Evolutionary conservation across 441 rosid species (phyloP).

Genomic region (Oxalis stricta): DNA sequence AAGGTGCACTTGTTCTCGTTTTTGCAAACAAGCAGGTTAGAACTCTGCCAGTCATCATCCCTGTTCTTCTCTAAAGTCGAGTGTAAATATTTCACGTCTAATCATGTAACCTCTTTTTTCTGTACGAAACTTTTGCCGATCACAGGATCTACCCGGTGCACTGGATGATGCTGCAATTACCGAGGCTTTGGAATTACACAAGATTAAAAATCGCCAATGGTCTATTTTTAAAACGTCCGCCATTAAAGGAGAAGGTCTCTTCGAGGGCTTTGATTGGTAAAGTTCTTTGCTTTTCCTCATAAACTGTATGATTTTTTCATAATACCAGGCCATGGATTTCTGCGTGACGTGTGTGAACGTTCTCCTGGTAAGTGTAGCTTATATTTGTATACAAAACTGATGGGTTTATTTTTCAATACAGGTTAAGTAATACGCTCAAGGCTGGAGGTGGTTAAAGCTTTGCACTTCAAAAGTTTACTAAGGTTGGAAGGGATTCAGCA

Average conservation of each 20-base stretch:
- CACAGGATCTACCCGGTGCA: conserved; percentile 94
- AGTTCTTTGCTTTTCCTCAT: too few relatives aligned
- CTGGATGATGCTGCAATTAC: conserved; percentile 78
- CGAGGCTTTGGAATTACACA: conserved; percentile 66
- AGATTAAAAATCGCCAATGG: conserved; percentile 65
- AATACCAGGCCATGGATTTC: too few relatives aligned
- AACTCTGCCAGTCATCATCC: neutral
- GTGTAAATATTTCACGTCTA: neutral
- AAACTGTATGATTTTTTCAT: neutral
- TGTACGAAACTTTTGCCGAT: neutral
- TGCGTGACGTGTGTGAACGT: too few relatives aligned
- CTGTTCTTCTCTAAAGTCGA: neutral
- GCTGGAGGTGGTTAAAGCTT: conserved; percentile 32
- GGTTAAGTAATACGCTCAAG: conserved; percentile 69
- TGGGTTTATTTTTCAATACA: conserved; percentile 5
- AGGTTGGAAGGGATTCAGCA: neutral
- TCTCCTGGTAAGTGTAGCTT: too few relatives aligned
- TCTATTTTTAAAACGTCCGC: conserved; percentile 61
- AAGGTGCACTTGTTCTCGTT: conserved; percentile 62
- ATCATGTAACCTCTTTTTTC: neutral
- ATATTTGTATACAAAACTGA: too few relatives aligned
- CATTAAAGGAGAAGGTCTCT: conserved; percentile 58
- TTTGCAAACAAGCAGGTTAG: conserved; percentile 89
- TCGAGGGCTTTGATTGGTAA: conserved; percentile 73
- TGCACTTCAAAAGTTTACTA: too few relatives aligned